These are phyloP conservation scores for Zalaria sp. DNA, from an alignment of 2,329 filamentous ascomycete species.

Conservation along the genomic window DNA sequence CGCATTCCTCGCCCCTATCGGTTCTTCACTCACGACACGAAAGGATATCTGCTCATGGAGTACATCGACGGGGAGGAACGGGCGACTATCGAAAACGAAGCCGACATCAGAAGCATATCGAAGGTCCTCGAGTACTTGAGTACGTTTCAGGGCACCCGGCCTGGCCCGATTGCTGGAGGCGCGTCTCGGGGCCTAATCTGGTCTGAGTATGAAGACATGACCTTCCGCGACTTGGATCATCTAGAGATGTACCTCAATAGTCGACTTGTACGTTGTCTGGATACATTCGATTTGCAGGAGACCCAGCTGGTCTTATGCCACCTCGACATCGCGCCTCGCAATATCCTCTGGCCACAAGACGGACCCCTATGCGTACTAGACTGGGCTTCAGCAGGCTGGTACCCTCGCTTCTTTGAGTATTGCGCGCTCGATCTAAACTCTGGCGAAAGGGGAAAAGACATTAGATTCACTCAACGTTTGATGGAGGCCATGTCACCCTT, in stretches of 20 bases:
- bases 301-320: constrained; percentile 6
- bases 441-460: not conserved
- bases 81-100: not conserved
- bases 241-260: not conserved
- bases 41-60: not conserved
- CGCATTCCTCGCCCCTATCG: not conserved
- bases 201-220: not conserved
- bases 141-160: not conserved
- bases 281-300: not conserved
- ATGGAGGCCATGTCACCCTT: not conserved
- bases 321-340: constrained; percentile 9
- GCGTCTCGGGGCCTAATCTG: not conserved
- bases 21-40: not conserved
- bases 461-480: not conserved
- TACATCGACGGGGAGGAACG: not conserved
- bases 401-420: constrained; percentile 6
- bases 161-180: not conserved
- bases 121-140: not conserved
- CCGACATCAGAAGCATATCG: not conserved
- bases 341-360: constrained; percentile 7
- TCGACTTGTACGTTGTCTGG: not conserved
- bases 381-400: constrained; percentile 7
- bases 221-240: not conserved
- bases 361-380: constrained; percentile 7
- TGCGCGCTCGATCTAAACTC: not conserved